Percentiles rank a stretch among this genome's conserved stretches.
Conservation (phyloP, 495 filamentous ascomycete genomes). For the Elasticomyces elasticus region DNA sequence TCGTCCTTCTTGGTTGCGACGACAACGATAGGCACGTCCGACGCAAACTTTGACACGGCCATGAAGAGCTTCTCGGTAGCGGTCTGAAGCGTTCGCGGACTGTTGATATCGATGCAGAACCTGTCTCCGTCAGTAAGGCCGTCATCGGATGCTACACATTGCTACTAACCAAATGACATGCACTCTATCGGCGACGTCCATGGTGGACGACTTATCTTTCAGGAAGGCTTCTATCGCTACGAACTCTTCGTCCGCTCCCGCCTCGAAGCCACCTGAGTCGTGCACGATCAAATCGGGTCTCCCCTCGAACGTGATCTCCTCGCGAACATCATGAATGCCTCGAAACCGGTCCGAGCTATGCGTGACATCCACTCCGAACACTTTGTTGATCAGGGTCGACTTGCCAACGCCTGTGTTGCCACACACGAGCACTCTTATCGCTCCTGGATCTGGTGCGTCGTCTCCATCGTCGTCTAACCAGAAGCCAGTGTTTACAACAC, state of each 20-base stretch:
- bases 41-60: slow-evolving; percentile 22
- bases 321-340: slow-evolving; percentile 22
- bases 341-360: slow-evolving; percentile 8
- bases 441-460: slow-evolving; percentile 8
- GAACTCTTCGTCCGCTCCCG: slow-evolving; percentile 22
- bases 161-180: slow-evolving; percentile 23
- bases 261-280: slow-evolving; percentile 28
- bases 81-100: slow-evolving; percentile 22
- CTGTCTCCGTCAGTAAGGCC: too few species aligned
- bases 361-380: slow-evolving; percentile 28
- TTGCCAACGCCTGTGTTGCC: slow-evolving; percentile 33
- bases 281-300: slow-evolving; percentile 26
- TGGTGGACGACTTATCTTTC: slow-evolving; percentile 19
- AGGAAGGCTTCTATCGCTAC: slow-evolving; percentile 18
- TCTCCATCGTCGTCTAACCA: slow-evolving; percentile 12
- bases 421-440: slow-evolving; percentile 30
- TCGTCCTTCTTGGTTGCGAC: slow-evolving; percentile 27
- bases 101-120: slow-evolving; percentile 29
- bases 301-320: slow-evolving; percentile 19
- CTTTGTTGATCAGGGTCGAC: slow-evolving; percentile 32
- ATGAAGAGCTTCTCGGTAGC: slow-evolving; percentile 24
- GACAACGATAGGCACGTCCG: slow-evolving; percentile 23
- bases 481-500: slow-evolving; percentile 10
- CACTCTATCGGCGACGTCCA: slow-evolving; percentile 17
- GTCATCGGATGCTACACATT: too few species aligned